Conservation (phyloP, 306 rosid species). For the Trifolium dubium region DNA sequence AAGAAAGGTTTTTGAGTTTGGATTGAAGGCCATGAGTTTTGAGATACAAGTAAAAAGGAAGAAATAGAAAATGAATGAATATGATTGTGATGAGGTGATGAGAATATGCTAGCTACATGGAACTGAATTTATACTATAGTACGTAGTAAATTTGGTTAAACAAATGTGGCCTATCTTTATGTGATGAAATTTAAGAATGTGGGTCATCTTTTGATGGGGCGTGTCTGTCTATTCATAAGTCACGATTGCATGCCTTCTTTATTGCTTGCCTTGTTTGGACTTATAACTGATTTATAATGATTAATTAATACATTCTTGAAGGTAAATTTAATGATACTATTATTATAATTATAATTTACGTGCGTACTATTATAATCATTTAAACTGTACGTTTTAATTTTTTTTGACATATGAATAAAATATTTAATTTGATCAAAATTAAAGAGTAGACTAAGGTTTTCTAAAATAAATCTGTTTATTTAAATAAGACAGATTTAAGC, state of each 20-base stretch:
- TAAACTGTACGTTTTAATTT: too few species aligned
- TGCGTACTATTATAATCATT: too few species aligned
- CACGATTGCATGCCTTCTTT: neutral
- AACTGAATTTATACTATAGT: slow-evolving; percentile 39
- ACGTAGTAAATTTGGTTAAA: neutral
- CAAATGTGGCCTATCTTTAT: slow-evolving; percentile 42
- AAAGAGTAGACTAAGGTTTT: too few species aligned
- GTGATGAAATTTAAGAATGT: slow-evolving; percentile 46
- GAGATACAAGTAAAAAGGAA: neutral
- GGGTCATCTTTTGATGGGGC: slow-evolving; percentile 43
- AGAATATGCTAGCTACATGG: neutral
- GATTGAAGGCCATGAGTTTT: slow-evolving; percentile 42
- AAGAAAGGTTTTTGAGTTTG: slow-evolving; percentile 30
- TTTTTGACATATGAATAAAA: too few species aligned
- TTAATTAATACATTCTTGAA: neutral
- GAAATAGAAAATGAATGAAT: neutral
- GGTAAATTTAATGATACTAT: neutral
- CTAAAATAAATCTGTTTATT: too few species aligned
- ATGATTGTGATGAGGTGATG: neutral
- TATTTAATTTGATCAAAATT: too few species aligned
- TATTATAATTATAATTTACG: neutral
- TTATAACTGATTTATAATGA: neutral
- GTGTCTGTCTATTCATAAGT: neutral
- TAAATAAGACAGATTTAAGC: too few species aligned
- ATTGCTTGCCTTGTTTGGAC: neutral